A percentile compares a stretch with the other conserved stretches of the same genome.
Evolutionary conservation across 257 asterid genomes (phyloP).

Genomic region (Linderniella brevidens): DNA sequence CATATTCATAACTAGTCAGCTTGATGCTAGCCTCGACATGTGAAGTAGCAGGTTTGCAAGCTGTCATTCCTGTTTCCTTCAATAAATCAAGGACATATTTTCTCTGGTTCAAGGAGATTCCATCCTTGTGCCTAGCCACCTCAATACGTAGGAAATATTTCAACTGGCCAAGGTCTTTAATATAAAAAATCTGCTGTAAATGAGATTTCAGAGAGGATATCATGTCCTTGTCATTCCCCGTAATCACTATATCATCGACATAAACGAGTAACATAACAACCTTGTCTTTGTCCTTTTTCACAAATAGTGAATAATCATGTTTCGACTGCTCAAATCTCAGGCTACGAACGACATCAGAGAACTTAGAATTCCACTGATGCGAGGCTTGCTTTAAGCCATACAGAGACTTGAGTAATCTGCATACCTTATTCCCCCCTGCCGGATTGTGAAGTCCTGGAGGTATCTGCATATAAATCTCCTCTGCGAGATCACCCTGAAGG

Average conservation of each 20-base stretch:
- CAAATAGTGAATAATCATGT: no score
- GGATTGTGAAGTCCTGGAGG: not conserved
- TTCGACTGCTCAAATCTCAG: no score
- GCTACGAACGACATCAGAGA: no score
- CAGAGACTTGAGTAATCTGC: not conserved
- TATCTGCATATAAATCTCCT: not conserved
- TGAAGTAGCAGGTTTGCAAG: not conserved
- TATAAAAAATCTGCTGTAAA: not conserved
- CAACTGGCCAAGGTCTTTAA: not conserved
- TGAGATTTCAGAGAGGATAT: not conserved
- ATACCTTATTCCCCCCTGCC: no score
- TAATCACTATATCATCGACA: constrained; percentile 2
- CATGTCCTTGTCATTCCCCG: not conserved
- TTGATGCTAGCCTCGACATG: no score
- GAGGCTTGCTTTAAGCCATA: constrained; percentile 2
- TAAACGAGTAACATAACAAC: not conserved
- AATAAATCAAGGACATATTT: not conserved
- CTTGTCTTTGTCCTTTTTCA: not conserved
- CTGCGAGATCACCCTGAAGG: not conserved
- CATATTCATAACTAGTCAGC: no score
- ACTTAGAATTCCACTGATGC: not conserved
- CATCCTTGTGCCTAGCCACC: not conserved
- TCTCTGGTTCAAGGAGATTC: not conserved
- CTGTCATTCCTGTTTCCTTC: not conserved
- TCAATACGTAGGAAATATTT: not conserved